Percentiles rank a stretch among this genome's conserved stretches.
Conservation (phyloP, 306 rosid genomes). For the Quercus agrifolia region DNA sequence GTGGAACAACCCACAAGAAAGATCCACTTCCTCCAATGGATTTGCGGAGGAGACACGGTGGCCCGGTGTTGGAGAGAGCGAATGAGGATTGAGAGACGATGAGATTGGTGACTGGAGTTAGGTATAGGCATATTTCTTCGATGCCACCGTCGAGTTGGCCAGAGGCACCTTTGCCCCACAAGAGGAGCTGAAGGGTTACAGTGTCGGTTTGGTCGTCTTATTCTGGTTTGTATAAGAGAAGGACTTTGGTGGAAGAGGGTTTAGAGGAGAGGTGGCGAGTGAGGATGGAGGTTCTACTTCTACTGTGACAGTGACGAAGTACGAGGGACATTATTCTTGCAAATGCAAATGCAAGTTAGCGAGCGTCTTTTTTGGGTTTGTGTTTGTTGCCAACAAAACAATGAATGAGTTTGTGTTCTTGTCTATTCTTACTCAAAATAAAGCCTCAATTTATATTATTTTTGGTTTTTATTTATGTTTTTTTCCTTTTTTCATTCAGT, state of each 20-base stretch:
- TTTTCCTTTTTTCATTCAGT: too few relatives aligned
- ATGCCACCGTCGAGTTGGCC: slow-evolving; percentile 95
- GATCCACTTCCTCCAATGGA: slow-evolving; percentile 44
- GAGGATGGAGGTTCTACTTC: slow-evolving; percentile 8
- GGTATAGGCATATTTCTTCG: slow-evolving; percentile 85
- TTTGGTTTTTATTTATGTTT: too few relatives aligned
- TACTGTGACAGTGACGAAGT: slow-evolving; percentile 20
- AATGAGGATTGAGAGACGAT: slow-evolving; percentile 51
- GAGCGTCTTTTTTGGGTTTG: too few relatives aligned
- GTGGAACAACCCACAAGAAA: slow-evolving; percentile 93
- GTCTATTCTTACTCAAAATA: too few relatives aligned
- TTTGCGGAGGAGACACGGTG: background rate
- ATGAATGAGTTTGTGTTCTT: too few relatives aligned
- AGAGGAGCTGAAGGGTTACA: slow-evolving; percentile 60
- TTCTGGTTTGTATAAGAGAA: slow-evolving; percentile 54
- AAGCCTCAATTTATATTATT: too few relatives aligned
- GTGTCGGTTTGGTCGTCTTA: slow-evolving; percentile 13
- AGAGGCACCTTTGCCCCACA: slow-evolving; percentile 93
- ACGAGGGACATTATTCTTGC: background rate
- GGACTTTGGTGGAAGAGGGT: slow-evolving; percentile 35
- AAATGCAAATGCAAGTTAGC: background rate
- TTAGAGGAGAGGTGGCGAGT: slow-evolving; percentile 28
- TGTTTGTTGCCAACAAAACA: too few relatives aligned
- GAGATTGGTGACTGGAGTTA: slow-evolving; percentile 70
- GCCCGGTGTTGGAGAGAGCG: slow-evolving; percentile 56